Evolutionary conservation across 1,284 basidiomycete genomes (phyloP), one percentile per base, ranked within the genome.

Genomic region (Leccinum pachyderme): DNA sequence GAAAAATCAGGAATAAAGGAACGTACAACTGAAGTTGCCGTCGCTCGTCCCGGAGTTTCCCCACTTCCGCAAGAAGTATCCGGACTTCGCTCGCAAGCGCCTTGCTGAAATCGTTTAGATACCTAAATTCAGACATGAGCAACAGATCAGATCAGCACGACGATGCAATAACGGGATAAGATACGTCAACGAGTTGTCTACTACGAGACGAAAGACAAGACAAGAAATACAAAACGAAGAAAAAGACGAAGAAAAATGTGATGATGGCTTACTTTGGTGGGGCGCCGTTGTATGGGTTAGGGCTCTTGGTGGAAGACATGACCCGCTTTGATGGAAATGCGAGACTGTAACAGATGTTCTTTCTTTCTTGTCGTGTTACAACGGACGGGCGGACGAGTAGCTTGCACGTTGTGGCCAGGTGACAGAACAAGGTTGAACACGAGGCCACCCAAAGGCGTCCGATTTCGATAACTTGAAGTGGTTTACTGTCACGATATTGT

Each of bases 21-120:
- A 78, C 86, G 60, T 62, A 89, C 86, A 81, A 84, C 65, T 89
- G 86, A 48, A 89, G 73, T 50, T 81, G 79, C 33, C 85, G 72
- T 47, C 87, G 78, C 67, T 90, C 87, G 63, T 89, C 88, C 58
- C 87, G 77, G 47, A 89, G 76, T 67, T 89, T 85, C 22, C 88
- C 87, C 12, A 90, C 87, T 64, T 89, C 87, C 24, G 79, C 80
- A 45, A 89, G 75, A 9, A 84, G 74, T 51, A 82, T 79, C 27
- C 81, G 73, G 24, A 84, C 81, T 69, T 84, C 82, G 33, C 72
- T 65, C n/a, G 83, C 82, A 37, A 84, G 75, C 3, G 82, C 81
- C 61, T 84, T 84, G 62, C 80, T 84, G 63, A 85, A 89, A 64
- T 90, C 86, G 61, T 84, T 83, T 54, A 88, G 64, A 63, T 87